Conservation (phyloP, 2,329 filamentous ascomycete genomes). For the Aspergillus cejpii region DNA sequence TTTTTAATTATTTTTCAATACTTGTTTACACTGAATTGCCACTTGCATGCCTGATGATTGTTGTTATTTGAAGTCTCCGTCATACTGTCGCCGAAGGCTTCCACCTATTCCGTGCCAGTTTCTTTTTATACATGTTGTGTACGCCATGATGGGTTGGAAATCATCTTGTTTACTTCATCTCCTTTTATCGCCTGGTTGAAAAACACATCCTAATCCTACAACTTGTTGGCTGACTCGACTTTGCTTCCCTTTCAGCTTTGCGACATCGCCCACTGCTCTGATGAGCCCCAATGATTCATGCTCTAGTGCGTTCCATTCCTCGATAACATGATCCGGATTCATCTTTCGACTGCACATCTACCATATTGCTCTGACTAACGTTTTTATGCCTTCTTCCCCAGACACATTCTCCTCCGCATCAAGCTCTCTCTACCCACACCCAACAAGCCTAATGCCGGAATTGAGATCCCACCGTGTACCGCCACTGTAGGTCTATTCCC, state of each 20-base stretch:
- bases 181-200: conserved; percentile 3
- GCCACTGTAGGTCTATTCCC: conserved; percentile 33
- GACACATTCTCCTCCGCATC: conserved; percentile 32
- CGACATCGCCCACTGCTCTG: conserved; percentile 45
- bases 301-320: conserved; percentile 41
- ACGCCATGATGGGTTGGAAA: conserved; percentile 10
- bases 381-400: conserved; percentile 10
- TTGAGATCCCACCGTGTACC: conserved; percentile 33
- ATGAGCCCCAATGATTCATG: conserved; percentile 48
- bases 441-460: conserved; percentile 32
- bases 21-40: conserved; percentile 16
- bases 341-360: neutral
- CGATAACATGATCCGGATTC: conserved; percentile 11
- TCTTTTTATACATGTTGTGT: conserved; percentile 10
- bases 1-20: conserved; percentile 3
- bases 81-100: conserved; percentile 8
- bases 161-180: conserved; percentile 2
- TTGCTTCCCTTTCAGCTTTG: conserved; percentile 44
- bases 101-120: conserved; percentile 4
- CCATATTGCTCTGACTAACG: neutral
- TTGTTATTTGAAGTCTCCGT: conserved; percentile 8
- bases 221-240: conserved; percentile 9
- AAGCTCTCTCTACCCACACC: conserved; percentile 31
- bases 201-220: neutral
- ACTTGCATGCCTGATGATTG: conserved; percentile 20